Conservation (phyloP, 202 grass and related monocot genomes). For the Panicum virgatum region DNA sequence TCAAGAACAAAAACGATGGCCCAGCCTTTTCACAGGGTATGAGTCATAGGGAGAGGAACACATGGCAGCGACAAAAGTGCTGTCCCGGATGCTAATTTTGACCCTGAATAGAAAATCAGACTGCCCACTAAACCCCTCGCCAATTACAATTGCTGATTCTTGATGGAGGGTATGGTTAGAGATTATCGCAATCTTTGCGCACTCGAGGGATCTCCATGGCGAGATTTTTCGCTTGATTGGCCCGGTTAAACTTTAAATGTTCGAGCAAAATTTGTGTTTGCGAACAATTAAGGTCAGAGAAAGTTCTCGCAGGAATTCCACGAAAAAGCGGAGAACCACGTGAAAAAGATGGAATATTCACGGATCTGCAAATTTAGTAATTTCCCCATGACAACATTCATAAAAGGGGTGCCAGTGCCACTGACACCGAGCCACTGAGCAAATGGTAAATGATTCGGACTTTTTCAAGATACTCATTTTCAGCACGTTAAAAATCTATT, state of each 20-base stretch:
- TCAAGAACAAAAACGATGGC: slow-evolving; percentile 29
- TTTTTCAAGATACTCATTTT: slow-evolving; percentile 19
- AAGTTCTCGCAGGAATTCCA: not conserved
- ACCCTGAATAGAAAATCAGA: slow-evolving; percentile 38
- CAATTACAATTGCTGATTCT: slow-evolving; percentile 20
- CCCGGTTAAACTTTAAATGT: not conserved
- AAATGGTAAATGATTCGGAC: slow-evolving; percentile 34
- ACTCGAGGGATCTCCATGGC: not conserved
- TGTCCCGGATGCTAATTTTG: slow-evolving; percentile 45
- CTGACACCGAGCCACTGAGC: not conserved
- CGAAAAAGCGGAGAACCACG: slow-evolving; percentile 1
- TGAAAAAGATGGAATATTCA: slow-evolving; percentile 26
- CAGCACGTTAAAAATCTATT: not conserved
- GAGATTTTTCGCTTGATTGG: not conserved
- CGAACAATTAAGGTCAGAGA: slow-evolving; percentile 30
- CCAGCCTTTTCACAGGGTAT: not conserved
- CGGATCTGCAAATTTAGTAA: not conserved
- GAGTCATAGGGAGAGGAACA: slow-evolving; percentile 13
- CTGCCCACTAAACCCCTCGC: slow-evolving; percentile 13
- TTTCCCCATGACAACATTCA: not conserved
- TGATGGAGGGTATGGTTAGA: slow-evolving; percentile 13
- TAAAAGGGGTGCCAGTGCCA: not conserved
- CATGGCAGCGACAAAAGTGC: slow-evolving; percentile 40
- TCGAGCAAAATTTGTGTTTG: not conserved
- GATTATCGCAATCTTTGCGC: slow-evolving; percentile 22